Evolutionary conservation across 2,329 filamentous ascomycete species (phyloP), one percentile per base, ranked within the genome.

Genomic region (Arthroderma sp.): DNA sequence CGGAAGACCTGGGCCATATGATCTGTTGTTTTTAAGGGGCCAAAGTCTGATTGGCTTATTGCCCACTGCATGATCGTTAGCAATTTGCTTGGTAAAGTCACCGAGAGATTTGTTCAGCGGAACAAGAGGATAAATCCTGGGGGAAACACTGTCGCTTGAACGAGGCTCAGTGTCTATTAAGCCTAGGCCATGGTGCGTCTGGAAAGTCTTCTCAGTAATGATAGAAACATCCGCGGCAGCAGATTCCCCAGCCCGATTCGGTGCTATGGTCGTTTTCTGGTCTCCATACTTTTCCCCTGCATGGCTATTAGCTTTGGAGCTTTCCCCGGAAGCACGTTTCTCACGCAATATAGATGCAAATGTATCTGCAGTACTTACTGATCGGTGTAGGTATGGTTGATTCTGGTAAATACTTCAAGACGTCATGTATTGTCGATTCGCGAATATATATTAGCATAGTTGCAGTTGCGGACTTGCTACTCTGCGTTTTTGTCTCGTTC

Each of bases 361-460:
- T 27, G 31, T 29, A 4, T 11, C 36, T 4, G 6, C 7, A 22
- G 15, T 22, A 66, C 73, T 67, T 73, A 81, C 79, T 80, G 42
- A 96, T 77, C 66, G 95, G 88, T 43, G 71, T 61, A 3, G 91
- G 93, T 9, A 87, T 85, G 55, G 93, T 82, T 2, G 82, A 74
- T 51, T 82, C 73, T n/a, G 76, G 74, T 33, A 91, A 82, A 0
- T 80, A 76, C 36, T 81, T 77, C 43, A 98, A 72, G 40, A 96
- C 81, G 52, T 84, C 74, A 57, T 94, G 83, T n/a, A 93, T 66
- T 45, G 81, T 78, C 43, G 81, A 83, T 61, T 94, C 84, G 37
- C 91, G 81, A 52, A 98, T 86, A 59, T 98, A 98, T 2, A 98
- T 91, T 70, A 98, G 67, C 91, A 98, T 98, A 70, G 98, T 98